These are phyloP conservation scores for Trypanosoma theileri DNA, from an alignment of 208 protist species.

Conservation along the genomic window DNA sequence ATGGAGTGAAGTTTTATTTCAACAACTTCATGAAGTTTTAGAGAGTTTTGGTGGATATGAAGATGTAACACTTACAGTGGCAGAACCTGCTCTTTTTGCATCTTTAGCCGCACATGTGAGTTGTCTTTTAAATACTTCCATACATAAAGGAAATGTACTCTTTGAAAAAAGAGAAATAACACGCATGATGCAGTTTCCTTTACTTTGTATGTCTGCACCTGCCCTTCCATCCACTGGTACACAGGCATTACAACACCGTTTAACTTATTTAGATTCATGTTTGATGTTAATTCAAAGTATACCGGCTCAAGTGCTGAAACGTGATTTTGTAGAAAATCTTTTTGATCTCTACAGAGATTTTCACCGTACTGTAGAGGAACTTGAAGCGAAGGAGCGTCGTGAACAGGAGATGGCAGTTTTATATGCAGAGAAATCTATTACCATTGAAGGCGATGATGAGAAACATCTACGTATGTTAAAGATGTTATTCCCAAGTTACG, in stretches of 20 bases:
- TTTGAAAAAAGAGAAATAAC: slow-evolving; percentile 48
- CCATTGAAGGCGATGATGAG: slow-evolving; percentile 93
- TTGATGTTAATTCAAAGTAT: slow-evolving; percentile 54
- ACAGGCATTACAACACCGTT: slow-evolving; percentile 48
- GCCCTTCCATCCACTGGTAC: slow-evolving; percentile 32
- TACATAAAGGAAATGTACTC: slow-evolving; percentile 22
- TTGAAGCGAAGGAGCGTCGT: slow-evolving; percentile 74
- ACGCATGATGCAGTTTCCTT: slow-evolving; percentile 68
- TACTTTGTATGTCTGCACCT: slow-evolving; percentile 25
- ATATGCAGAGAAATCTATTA: slow-evolving; percentile 88
- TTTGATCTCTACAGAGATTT: slow-evolving; percentile 69
- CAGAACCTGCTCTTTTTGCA: slow-evolving; percentile 73
- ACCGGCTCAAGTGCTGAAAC: slow-evolving; percentile 47
- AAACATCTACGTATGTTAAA: slow-evolving; percentile 82
- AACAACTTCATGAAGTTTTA: slow-evolving; percentile 67
- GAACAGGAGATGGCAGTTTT: slow-evolving; percentile 86
- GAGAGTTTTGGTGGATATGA: slow-evolving; percentile 84
- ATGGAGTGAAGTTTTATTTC: slow-evolving; percentile 79
- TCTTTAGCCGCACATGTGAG: slow-evolving; percentile 58
- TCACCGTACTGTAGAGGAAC: slow-evolving; percentile 61
- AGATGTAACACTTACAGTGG: slow-evolving; percentile 81
- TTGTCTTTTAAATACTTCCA: slow-evolving; percentile 30
- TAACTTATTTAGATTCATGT: slow-evolving; percentile 81
- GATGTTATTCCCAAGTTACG: slow-evolving; percentile 93
- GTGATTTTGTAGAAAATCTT: slow-evolving; percentile 62